Evolutionary conservation across 2,329 filamentous ascomycete species (phyloP).

Genomic region (Colletotrichum costaricense): DNA sequence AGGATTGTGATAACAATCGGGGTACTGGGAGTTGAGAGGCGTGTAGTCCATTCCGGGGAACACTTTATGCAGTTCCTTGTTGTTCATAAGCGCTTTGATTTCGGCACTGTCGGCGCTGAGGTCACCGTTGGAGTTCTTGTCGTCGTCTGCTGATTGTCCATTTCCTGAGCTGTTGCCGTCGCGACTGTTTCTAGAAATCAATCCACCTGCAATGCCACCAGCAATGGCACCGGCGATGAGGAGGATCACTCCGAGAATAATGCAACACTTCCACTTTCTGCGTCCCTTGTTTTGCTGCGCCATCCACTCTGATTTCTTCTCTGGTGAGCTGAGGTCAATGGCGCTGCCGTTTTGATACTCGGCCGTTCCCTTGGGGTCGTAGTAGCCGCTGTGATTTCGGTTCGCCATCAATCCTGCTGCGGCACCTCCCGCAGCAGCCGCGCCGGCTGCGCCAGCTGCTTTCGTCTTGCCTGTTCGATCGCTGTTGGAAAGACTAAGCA

Average conservation of each 20-base stretch:
- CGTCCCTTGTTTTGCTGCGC: constrained; percentile 67
- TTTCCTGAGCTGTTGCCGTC: constrained; percentile 43
- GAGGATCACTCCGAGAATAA: constrained; percentile 72
- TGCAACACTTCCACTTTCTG: constrained; percentile 77
- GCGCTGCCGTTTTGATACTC: constrained; percentile 37
- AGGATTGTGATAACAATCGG: constrained; percentile 79
- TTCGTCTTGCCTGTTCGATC: constrained; percentile 42
- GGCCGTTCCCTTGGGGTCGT: constrained; percentile 63
- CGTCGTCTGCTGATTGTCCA: constrained; percentile 66
- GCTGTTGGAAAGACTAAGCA: constrained; percentile 66
- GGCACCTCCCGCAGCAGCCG: constrained; percentile 59
- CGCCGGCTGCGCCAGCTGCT: constrained; percentile 47
- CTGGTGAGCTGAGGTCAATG: constrained; percentile 44
- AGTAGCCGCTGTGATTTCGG: constrained; percentile 56
- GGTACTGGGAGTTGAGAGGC: constrained; percentile 90
- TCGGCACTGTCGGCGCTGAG: constrained; percentile 79
- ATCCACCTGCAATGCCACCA: constrained; percentile 79
- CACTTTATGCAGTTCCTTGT: constrained; percentile 86
- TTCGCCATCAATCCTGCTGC: constrained; percentile 51
- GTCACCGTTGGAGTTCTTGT: constrained; percentile 73
- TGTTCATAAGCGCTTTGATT: constrained; percentile 85
- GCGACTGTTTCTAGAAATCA: constrained; percentile 68
- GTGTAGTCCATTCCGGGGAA: constrained; percentile 98
- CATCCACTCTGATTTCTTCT: constrained; percentile 76
- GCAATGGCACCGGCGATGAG: constrained; percentile 76